phyloP scores from a whole-genome alignment of 257 asterid genomes.

The Voacanga thouarsii region DNA sequence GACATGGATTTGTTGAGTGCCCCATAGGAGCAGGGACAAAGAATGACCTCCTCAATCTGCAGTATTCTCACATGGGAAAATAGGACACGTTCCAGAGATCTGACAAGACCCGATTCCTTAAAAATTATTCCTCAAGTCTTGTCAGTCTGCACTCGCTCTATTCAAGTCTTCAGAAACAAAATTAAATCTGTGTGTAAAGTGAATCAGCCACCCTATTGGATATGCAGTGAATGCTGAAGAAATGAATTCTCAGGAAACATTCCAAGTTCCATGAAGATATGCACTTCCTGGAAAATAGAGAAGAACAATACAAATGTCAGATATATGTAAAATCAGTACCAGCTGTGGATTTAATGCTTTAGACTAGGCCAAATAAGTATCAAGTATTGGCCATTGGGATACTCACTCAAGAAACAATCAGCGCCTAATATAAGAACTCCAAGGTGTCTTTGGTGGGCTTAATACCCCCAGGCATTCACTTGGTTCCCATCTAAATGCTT shows the following conservation, averaged over 20 bases:
- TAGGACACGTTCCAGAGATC: background rate
- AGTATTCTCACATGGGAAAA: background rate
- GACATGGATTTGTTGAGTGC: background rate
- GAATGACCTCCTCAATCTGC: slow-evolving; percentile 10
- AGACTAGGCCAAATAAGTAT: background rate
- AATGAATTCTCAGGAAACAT: slow-evolving; percentile 1
- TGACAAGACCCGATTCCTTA: slow-evolving; percentile 14
- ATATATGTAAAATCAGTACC: background rate
- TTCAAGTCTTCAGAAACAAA: background rate
- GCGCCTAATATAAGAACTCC: background rate
- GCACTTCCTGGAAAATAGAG: slow-evolving; percentile 7
- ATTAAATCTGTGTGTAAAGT: background rate
- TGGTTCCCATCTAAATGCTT: slow-evolving; percentile 22
- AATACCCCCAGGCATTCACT: slow-evolving; percentile 18
- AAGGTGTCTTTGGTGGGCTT: slow-evolving; percentile 19
- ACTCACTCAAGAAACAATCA: slow-evolving; percentile 20
- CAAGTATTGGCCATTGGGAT: background rate
- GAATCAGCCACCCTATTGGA: background rate
- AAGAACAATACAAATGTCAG: slow-evolving; percentile 4
- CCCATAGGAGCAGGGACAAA: slow-evolving; percentile 7
- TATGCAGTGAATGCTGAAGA: background rate
- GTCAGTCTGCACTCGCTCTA: slow-evolving; percentile 11
- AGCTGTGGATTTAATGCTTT: background rate
- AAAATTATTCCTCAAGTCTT: slow-evolving; percentile 19
- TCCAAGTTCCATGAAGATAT: slow-evolving; percentile 3